A percentile compares a stretch with the other conserved stretches of the same genome.
phyloP scores from a whole-genome alignment of 192 early-diverging fungal genomes.

The Powellomyces hirtus region DNA sequence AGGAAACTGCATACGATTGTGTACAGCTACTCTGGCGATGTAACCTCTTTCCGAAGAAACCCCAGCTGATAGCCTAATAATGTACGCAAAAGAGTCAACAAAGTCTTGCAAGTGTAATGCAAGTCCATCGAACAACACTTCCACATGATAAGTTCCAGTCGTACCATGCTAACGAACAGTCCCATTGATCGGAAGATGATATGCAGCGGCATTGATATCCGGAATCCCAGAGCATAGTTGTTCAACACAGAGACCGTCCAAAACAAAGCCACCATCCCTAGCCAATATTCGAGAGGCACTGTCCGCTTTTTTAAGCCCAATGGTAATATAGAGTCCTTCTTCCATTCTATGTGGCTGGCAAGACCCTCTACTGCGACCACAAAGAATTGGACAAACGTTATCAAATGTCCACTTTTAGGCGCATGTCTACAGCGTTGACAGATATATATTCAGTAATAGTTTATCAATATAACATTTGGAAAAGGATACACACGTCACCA shows the following conservation, averaged over 20 bases:
- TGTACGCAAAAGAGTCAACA: no score
- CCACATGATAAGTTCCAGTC: background rate
- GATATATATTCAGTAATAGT: background rate
- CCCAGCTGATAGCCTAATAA: conserved; percentile 33
- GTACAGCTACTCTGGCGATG: no score
- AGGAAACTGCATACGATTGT: background rate
- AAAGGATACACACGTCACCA: no score
- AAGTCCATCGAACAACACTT: no score
- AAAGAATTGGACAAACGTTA: conserved; percentile 81
- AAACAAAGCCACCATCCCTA: conserved; percentile 73
- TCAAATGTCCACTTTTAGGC: conserved; percentile 68
- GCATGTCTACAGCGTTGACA: conserved; percentile 45
- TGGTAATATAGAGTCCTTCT: background rate
- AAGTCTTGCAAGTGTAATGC: no score
- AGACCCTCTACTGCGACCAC: conserved; percentile 75
- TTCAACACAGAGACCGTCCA: conserved; percentile 78
- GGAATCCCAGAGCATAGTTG: conserved; percentile 76
- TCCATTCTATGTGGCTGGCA: conserved; percentile 54
- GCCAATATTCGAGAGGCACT: conserved; percentile 73
- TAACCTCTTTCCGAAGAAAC: conserved; percentile 63
- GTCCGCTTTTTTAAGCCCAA: conserved; percentile 29
- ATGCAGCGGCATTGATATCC: conserved; percentile 84
- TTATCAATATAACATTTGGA: no score
- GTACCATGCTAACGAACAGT: conserved; percentile 77
- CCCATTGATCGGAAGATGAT: conserved; percentile 87